A percentile compares a stretch with the other conserved stretches of the same genome.
Conservation (phyloP, 2,329 filamentous ascomycete species). For the Exutisphaerella laricina region DNA sequence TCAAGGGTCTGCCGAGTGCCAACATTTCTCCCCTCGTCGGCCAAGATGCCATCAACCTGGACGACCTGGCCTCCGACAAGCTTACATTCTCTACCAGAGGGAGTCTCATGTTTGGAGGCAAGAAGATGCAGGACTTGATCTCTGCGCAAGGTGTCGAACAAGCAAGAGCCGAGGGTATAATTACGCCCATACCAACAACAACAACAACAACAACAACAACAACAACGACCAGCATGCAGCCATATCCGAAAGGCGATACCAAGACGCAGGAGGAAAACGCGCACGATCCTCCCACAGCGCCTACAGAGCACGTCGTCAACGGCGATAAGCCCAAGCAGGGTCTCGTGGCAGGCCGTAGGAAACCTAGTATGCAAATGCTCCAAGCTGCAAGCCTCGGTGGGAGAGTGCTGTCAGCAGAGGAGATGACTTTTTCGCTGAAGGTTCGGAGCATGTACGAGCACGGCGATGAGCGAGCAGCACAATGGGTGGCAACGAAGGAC, state of each 20-base stretch:
- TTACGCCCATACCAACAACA: no score
- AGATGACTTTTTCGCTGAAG: constrained; percentile 57
- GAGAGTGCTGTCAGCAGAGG: constrained; percentile 57
- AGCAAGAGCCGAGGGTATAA: background rate
- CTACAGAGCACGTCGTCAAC: background rate
- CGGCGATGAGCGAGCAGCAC: constrained; percentile 51
- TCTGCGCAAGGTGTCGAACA: constrained; percentile 20
- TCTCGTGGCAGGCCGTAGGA: constrained; percentile 28
- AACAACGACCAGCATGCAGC: background rate
- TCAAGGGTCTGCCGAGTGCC: constrained; percentile 22
- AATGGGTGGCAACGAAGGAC: constrained; percentile 31
- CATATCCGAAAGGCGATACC: background rate
- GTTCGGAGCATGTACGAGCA: constrained; percentile 60
- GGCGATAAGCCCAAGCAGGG: constrained; percentile 11
- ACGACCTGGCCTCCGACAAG: constrained; percentile 46
- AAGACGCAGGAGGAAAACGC: background rate
- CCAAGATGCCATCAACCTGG: constrained; percentile 45
- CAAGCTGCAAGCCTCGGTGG: constrained; percentile 32
- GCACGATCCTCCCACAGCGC: constrained; percentile 3
- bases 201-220: no score
- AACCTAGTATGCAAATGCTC: constrained; percentile 35
- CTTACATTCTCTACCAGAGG: constrained; percentile 57
- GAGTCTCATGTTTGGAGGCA: constrained; percentile 53
- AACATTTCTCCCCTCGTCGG: constrained; percentile 40
- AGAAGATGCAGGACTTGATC: constrained; percentile 39